These are phyloP conservation scores for Leucocoprinus sp. DNA, from an alignment of 768 basidiomycete genomes.

Conservation along the genomic window DNA sequence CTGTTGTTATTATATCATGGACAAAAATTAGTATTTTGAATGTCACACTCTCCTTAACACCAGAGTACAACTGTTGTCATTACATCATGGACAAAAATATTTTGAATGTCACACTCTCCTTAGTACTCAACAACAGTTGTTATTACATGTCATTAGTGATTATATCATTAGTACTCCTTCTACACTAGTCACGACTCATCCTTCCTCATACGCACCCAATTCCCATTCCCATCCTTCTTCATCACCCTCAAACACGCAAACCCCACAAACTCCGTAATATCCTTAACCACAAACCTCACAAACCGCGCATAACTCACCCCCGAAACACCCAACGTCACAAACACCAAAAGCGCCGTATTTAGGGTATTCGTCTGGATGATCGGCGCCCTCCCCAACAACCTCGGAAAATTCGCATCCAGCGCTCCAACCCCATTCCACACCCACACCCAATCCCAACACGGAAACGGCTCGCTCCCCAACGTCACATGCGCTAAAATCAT, in stretches of 20 bases:
- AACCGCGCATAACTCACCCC: constrained; percentile 68
- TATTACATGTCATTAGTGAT: no score
- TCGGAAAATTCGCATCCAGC: constrained; percentile 73
- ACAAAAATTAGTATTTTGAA: no score
- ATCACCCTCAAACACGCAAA: constrained; percentile 93
- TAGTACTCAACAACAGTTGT: no score
- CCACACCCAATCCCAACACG: constrained; percentile 84
- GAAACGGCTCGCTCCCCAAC: constrained; percentile 56
- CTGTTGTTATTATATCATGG: no score
- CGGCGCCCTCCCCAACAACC: constrained; percentile 55
- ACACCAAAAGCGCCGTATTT: constrained; percentile 65
- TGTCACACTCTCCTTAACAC: no score
- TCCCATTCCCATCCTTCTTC: constrained; percentile 58
- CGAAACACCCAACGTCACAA: constrained; percentile 59
- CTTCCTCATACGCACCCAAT: constrained; percentile 12
- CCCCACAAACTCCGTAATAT: constrained; percentile 87
- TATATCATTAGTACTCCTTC: no score
- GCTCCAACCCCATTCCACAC: constrained; percentile 71
- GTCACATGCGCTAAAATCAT: constrained; percentile 95
- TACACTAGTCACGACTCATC: constrained; percentile 1
- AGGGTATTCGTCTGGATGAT: constrained; percentile 63
- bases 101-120: no score
- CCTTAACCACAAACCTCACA: constrained; percentile 71
- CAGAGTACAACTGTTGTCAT: no score
- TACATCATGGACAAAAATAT: no score